These are phyloP conservation scores for Madurella mycetomatis DNA, from an alignment of 2,329 filamentous ascomycete species.

Conservation along the genomic window DNA sequence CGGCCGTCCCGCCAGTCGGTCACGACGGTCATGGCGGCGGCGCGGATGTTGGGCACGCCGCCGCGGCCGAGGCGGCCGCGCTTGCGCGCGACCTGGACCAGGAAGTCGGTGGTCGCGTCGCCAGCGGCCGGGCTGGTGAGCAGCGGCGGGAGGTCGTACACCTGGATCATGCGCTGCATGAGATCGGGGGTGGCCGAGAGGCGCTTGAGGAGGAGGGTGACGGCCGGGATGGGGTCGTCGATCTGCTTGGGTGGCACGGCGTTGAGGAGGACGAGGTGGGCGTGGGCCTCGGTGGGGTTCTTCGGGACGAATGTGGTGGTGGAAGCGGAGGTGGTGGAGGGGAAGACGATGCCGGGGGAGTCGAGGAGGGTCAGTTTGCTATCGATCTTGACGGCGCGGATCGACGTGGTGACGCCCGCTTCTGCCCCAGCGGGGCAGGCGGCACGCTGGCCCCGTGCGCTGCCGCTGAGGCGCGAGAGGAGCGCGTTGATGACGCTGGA, in stretches of 20 bases:
- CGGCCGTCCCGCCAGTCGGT: slow-evolving; percentile 96
- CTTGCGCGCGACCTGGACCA: slow-evolving; percentile 92
- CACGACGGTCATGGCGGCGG: slow-evolving; percentile 87
- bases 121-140: slow-evolving; percentile 61
- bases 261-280: slow-evolving; percentile 81
- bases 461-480: slow-evolving; percentile 68
- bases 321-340: slow-evolving; percentile 51
- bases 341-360: slow-evolving; percentile 92
- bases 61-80: slow-evolving; percentile 82
- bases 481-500: slow-evolving; percentile 95
- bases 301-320: slow-evolving; percentile 44
- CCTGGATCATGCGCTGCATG: slow-evolving; percentile 70
- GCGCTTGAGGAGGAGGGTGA: slow-evolving; percentile 76
- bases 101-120: slow-evolving; percentile 81
- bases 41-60: slow-evolving; percentile 81
- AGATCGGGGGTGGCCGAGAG: slow-evolving; percentile 69
- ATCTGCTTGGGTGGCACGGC: slow-evolving; percentile 92
- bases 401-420: slow-evolving; percentile 83
- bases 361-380: slow-evolving; percentile 91
- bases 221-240: slow-evolving; percentile 83
- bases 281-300: slow-evolving; percentile 67
- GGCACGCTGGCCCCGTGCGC: slow-evolving; percentile 48
- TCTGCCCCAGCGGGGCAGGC: slow-evolving; percentile 87
- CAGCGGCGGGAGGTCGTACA: slow-evolving; percentile 81
- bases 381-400: slow-evolving; percentile 89